Evolutionary conservation across 352 stramenopile genomes (phyloP), one percentile per base, ranked within the genome.

Genomic region (Globisporangium cystogenes): DNA sequence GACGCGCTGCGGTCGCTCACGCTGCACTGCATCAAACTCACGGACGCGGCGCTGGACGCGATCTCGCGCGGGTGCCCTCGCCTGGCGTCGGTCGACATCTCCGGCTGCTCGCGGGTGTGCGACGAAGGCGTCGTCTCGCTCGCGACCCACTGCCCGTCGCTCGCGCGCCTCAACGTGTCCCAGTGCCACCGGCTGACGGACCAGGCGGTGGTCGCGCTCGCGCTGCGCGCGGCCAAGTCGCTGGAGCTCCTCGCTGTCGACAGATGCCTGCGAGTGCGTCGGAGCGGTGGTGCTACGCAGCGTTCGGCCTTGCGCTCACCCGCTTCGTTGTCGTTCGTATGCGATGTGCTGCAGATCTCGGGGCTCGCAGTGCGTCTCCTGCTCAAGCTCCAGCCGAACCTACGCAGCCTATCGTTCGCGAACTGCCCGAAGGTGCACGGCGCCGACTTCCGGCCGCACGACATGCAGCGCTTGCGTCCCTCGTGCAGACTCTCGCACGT

Each of bases 111-210:
- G 7, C 70, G 84, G 7, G 60, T 97, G 8, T 70, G 71, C 35
- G 89, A 96, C 53, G 79, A 87, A 6, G 81, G 81, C 39, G 65
- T 97, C 33, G 53, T 87, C 15, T 78, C 75, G 1, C 58, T 97
- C 8, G 77, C 71, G 1, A 53, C 40, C n/a, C 64, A 85, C 51
- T 87, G 77, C 48, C 40, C 31, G 0, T 50, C 54, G 7, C 61
- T 97, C 7, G 42, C 64, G 35, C 60, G 66, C 11, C 55, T 97
- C 16, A 78, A 96, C 59, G 53, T 96, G 41, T 79, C 68, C 40
- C 91, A 86, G 70, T 93, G 87, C 46, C 82, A 90, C 46, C 67
- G 76, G 1, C 57, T 96, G 48, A 91, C 87, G 5, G 80, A 95
- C 48, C 62, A 62, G 27, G 76, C 82, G 14, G 64, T 90, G 1